Evolutionary conservation across 192 early-diverging fungal genomes (phyloP), one percentile per base, ranked within the genome.

Genomic region (Coemansia sp.): DNA sequence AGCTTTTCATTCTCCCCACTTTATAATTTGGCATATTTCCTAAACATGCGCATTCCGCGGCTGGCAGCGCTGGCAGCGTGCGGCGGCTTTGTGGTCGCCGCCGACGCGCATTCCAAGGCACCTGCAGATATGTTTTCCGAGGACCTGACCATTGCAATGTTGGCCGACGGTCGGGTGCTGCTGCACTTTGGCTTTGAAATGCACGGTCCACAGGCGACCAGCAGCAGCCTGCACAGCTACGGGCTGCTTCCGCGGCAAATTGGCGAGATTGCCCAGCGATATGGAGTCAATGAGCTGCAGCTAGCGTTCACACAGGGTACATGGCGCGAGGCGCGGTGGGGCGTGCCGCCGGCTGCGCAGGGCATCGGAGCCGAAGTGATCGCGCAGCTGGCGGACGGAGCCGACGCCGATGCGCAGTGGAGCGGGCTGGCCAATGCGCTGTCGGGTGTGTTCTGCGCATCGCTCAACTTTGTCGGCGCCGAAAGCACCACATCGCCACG

Each of bases 371-470:
- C 92, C 25, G 89, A 94, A 59, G 65, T 90, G 4, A 79, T 84
- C 75, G 89, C 89, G 36, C 86, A 84, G 77, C 86, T 86, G 79
- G 81, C 69, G 47, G 71, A 69, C 57, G 63, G 31, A 36, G 62
- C 62, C 14, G 58, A 62, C 15, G 37, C 85, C 7, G 85, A 93
- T n/a, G 61, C 55, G 21, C 78, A 88, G 55, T 99, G 97, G 97
- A 87, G 82, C 37, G 88, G 89, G 0, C 74, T 98, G 57, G 91
- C 93, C 17, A 94, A 96, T 74, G 89, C 95, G 1, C 83, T 98
- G 19, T 90, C 94, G 15, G 95, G 97, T 2, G 77, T 97, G 31
- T 98, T 97, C 68, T 99, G 97, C 68, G 94, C 94, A 5, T 99
- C 97, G 5, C 81, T 99, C 12, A 97, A 97, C 72, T 95, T 93